Evolutionary conservation across 768 basidiomycete species (phyloP), one percentile per base, ranked within the genome.

Genomic region (Lanmaoa pseudosensibilis): DNA sequence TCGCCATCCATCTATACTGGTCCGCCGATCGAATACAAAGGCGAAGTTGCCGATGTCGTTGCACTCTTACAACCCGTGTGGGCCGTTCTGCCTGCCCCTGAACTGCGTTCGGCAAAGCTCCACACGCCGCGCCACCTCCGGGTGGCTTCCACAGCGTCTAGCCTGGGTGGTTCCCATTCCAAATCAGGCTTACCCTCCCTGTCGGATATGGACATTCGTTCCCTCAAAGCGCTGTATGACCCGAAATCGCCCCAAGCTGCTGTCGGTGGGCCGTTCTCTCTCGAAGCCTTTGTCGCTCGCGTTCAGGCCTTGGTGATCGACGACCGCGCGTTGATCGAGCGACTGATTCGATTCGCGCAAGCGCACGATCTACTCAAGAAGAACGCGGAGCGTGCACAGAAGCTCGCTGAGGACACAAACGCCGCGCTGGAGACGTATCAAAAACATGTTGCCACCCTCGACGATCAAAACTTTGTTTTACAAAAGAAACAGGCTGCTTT

Each of bases 351-450:
- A 25, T 90, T 93, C 63, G 94, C 91, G 2, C 87, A 92, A 71
- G 91, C 93, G 48, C 89, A 95, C 56, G 94, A 96, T 61, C 67
- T 95, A 60, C 80, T 96, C 58, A 96, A 94, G 80, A 90, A 87
- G 75, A 94, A 94, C 66, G 92, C 93, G 19, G 92, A 93, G 66
- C 80, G 92, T 47, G 94, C 92, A 21, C 90, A 94, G 78, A 93
- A 92, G 72, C 80, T 96, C 30, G 90, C 92, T 4, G 86, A 88
- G 69, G 94, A 94, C 49, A 90, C 88, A 39, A 86, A 83, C 56
- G 71, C 67, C 19, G 91, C 88, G 25, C 73, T 97, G 40, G 92
- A 93, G 76, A 93, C 88, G 18, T 96, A 97, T 66, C 91, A 96
- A 76, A 88, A 86, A 73, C 93, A 96, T 67, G 87, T 95, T 4